Base-by-base conservation (phyloP, 169 alveolate species). In the Amoebophrya sp. region DNA sequence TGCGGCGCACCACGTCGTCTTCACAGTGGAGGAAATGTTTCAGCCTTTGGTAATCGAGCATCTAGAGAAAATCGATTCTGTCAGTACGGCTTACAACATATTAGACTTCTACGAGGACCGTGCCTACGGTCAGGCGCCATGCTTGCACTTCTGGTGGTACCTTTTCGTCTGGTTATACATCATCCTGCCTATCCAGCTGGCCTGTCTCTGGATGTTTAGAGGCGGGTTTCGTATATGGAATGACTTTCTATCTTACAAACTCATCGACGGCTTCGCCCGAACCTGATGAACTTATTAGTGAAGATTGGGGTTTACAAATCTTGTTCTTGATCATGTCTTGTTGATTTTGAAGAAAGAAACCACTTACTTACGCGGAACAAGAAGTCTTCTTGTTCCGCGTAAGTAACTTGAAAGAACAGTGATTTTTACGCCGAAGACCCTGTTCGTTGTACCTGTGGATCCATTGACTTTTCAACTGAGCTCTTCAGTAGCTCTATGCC, bases 141-240 rank as follows among this genome's bases (percentile, higher is more conserved):
- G 83, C 26, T 26, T 65, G 83, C 83, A 65, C 83, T 65, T 65
- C 83, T 65, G 83, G 83, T 65, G 83, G 83, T 65, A 65, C 83
- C 39, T 10, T 29, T 65, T 65, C 83, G n/a, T 65, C 83, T 65
- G 2, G 33, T 36, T 65, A 36, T 65, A 65, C 83, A 65, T 65
- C 2, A 1, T 65, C 33, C 33, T 65, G 33, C 83, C 83, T 29
- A 6, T 65, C 33, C 33, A 26, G 33, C 18, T 26, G 33, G 83
- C 2, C 2, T 65, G 0, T 36, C 36, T 65, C 33, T 65, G 18
- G 38, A 0, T 6, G 38, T 18, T 6, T 29, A 65, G n/a, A 6
- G 26, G 83, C 36, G 83, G 83, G 83, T 65, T 65, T 26, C 12
- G 83, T 29, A 6, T 65, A 0, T 65, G 83, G 83, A 0, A 65